Conservation (phyloP, 2,329 filamentous ascomycete species). For the Cytospora piceae region DNA sequence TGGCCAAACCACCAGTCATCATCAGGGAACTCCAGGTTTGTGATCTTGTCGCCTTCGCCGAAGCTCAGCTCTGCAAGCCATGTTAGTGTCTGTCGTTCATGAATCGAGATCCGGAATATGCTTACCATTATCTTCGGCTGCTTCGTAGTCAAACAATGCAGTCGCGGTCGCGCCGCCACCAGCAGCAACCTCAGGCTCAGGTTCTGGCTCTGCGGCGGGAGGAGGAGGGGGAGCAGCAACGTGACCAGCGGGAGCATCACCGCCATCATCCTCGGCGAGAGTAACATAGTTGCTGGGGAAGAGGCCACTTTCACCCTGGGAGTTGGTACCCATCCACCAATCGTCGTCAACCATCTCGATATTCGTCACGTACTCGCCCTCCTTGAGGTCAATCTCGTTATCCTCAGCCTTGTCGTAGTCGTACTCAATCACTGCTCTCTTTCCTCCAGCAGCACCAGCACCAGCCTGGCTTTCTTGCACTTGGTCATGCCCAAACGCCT, state of each 20-base stretch:
- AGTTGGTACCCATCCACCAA: slow-evolving; percentile 98
- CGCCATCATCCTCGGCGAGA: slow-evolving; percentile 67
- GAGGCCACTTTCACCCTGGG: slow-evolving; percentile 79
- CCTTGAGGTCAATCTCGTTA: slow-evolving; percentile 89
- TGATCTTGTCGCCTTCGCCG: slow-evolving; percentile 84
- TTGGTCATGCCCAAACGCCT: slow-evolving; percentile 46
- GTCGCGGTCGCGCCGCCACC: slow-evolving; percentile 68
- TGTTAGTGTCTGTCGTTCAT: slow-evolving; percentile 32
- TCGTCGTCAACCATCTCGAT: slow-evolving; percentile 98
- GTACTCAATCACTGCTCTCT: slow-evolving; percentile 81
- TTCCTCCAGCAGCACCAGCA: slow-evolving; percentile 55
- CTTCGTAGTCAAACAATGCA: slow-evolving; percentile 94
- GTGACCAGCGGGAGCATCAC: slow-evolving; percentile 37
- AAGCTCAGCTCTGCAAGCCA: slow-evolving; percentile 71
- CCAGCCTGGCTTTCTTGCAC: slow-evolving; percentile 41
- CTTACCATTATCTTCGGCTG: slow-evolving; percentile 87
- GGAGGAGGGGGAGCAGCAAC: slow-evolving; percentile 38
- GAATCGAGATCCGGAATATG: slow-evolving; percentile 13
- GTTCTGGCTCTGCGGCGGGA: slow-evolving; percentile 44
- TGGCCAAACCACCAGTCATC: slow-evolving; percentile 99
- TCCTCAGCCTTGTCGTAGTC: slow-evolving; percentile 98
- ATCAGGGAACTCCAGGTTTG: slow-evolving; percentile 88
- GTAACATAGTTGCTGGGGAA: slow-evolving; percentile 98
- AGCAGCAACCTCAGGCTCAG: slow-evolving; percentile 44
- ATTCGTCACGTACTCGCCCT: slow-evolving; percentile 85